Conservation (phyloP, 1,139 yeast genomes). For the Diutina catenulata region DNA sequence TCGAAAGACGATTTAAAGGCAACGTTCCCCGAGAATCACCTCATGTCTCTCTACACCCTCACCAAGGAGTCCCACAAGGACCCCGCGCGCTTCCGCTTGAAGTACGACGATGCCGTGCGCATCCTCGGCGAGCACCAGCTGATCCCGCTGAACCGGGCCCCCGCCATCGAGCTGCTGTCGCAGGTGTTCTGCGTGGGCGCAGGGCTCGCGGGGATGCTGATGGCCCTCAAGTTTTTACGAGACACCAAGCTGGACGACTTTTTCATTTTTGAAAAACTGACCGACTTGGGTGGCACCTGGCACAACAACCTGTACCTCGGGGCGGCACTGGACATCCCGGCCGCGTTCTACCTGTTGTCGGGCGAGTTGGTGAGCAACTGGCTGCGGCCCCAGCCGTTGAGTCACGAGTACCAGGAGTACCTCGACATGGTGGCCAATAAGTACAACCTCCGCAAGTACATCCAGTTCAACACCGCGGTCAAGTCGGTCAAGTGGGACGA, state of each 20-base stretch:
- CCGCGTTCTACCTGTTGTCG: not conserved
- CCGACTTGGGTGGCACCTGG: slow-evolving; percentile 5
- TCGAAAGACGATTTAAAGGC: too few relatives aligned
- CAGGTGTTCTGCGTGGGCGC: slow-evolving; percentile 35
- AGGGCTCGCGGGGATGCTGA: slow-evolving; percentile 35
- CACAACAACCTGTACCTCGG: slow-evolving; percentile 2
- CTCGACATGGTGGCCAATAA: not conserved
- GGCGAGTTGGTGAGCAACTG: not conserved
- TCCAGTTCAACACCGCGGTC: not conserved
- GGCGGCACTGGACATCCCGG: slow-evolving; percentile 1
- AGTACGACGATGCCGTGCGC: slow-evolving; percentile 17
- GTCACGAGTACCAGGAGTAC: slow-evolving; percentile 2
- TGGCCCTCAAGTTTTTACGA: slow-evolving; percentile 18
- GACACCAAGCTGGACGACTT: not conserved
- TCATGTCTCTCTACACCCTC: slow-evolving; percentile 19
- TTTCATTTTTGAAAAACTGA: not conserved
- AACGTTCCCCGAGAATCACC: too few relatives aligned
- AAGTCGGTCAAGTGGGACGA: slow-evolving; percentile 1
- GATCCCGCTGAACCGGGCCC: not conserved
- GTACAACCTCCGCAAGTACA: not conserved
- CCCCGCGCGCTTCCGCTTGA: slow-evolving; percentile 22
- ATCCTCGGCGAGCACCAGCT: slow-evolving; percentile 15
- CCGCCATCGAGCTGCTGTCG: slow-evolving; percentile 16
- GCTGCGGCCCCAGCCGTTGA: slow-evolving; percentile 1
- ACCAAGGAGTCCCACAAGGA: slow-evolving; percentile 21